phyloP scores from a whole-genome alignment of 23 red algal species.

The Gracilaria vermiculophylla region DNA sequence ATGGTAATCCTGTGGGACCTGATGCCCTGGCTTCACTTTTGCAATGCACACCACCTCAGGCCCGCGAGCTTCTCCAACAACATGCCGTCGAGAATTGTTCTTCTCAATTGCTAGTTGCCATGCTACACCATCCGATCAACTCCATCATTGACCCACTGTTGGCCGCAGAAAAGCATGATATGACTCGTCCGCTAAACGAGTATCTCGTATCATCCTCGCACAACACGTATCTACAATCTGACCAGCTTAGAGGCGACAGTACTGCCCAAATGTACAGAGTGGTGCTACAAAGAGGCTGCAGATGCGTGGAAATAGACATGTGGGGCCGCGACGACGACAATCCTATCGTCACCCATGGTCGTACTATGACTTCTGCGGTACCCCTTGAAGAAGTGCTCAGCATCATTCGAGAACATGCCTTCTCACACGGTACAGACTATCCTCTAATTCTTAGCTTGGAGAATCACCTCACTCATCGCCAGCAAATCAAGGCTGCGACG shows the following conservation, averaged over 20 bases:
- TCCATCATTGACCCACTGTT: conserved; percentile 31
- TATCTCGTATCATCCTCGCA: conserved; percentile 71
- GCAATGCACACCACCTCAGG: not conserved
- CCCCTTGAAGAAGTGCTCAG: conserved; percentile 39
- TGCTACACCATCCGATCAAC: conserved; percentile 29
- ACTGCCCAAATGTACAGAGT: conserved; percentile 55
- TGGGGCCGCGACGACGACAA: conserved; percentile 75
- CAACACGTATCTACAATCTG: conserved; percentile 75
- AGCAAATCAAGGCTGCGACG: conserved; percentile 52
- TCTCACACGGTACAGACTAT: conserved; percentile 42
- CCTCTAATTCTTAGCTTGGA: conserved; percentile 78
- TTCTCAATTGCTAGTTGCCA: not conserved
- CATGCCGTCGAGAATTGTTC: not conserved
- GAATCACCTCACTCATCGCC: conserved; percentile 47
- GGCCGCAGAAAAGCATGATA: conserved; percentile 25
- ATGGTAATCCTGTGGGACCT: not conserved
- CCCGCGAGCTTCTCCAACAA: not conserved
- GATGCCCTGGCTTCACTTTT: not conserved
- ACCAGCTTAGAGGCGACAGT: conserved; percentile 62
- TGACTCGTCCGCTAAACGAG: conserved; percentile 54
- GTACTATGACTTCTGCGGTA: conserved; percentile 53
- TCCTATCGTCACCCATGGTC: conserved; percentile 75
- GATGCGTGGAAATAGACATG: conserved; percentile 84
- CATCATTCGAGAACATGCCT: conserved; percentile 39
- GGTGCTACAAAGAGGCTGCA: conserved; percentile 49